phyloP scores from a whole-genome alignment of 2,329 filamentous ascomycete species.

The Sclerotinia borealis region DNA sequence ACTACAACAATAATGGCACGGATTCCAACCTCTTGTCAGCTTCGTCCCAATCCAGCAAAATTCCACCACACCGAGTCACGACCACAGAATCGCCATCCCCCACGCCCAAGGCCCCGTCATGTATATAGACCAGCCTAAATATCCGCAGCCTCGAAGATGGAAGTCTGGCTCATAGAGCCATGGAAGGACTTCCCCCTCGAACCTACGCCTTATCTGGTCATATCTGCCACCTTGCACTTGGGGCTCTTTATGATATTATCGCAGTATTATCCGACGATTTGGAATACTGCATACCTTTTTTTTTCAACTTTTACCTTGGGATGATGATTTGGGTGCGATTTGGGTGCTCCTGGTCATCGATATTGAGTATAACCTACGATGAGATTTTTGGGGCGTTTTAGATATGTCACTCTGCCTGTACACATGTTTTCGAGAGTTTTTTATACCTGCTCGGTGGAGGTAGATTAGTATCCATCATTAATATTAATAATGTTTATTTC shows the following conservation, averaged over 20 bases:
- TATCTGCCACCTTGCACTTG: slow-evolving; percentile 21
- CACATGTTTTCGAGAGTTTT: slow-evolving; percentile 7
- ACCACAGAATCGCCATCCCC: neutral
- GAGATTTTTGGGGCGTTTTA: slow-evolving; percentile 1
- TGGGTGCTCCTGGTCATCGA: neutral
- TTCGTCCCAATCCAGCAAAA: neutral
- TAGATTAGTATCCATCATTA: slow-evolving; percentile 14
- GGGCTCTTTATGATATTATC: slow-evolving; percentile 21
- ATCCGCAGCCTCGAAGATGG: slow-evolving; percentile 18
- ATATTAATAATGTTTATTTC: neutral
- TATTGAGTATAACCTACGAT: slow-evolving; percentile 6
- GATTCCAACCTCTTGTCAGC: neutral
- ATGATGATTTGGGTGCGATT: slow-evolving; percentile 21
- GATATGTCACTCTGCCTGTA: slow-evolving; percentile 18
- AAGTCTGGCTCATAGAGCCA: slow-evolving; percentile 23
- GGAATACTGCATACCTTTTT: slow-evolving; percentile 20
- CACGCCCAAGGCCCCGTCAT: slow-evolving; percentile 4
- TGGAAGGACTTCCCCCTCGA: slow-evolving; percentile 27
- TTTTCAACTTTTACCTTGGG: slow-evolving; percentile 24
- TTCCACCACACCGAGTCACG: neutral
- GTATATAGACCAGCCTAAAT: slow-evolving; percentile 1
- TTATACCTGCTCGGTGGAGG: slow-evolving; percentile 8
- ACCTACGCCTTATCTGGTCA: slow-evolving; percentile 26
- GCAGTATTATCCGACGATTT: slow-evolving; percentile 19
- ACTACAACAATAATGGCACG: neutral